Evolutionary conservation across 1,284 basidiomycete genomes (phyloP).

Genomic region (Agaricales sp.): DNA sequence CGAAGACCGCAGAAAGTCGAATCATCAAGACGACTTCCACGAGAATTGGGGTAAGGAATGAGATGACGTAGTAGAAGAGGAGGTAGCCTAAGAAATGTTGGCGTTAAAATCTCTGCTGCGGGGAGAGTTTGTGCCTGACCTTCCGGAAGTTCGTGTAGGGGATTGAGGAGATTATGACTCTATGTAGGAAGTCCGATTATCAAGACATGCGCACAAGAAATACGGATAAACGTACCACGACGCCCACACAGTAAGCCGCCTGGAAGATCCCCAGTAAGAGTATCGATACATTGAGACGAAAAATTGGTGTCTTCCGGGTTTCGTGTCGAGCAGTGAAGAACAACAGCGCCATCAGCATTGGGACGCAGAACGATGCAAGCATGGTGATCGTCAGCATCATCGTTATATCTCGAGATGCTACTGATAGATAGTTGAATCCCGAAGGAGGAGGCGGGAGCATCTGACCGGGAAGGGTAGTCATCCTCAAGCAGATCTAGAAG

Average conservation of each 20-base stretch:
- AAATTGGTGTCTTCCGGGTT: background rate
- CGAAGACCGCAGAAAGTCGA: background rate
- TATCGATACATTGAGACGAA: background rate
- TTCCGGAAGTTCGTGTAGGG: background rate
- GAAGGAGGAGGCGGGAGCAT: background rate
- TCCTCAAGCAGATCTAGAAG: too few relatives aligned
- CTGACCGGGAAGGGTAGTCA: too few relatives aligned
- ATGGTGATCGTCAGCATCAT: slow-evolving; percentile 1
- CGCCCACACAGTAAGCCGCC: background rate
- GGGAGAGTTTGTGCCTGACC: too few relatives aligned
- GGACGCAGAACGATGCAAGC: background rate
- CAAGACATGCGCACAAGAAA: background rate
- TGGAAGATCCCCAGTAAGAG: background rate
- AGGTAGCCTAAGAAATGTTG: background rate
- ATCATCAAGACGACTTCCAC: background rate
- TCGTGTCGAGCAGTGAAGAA: background rate
- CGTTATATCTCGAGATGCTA: background rate
- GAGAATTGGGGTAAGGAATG: slow-evolving; percentile 1
- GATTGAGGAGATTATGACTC: background rate
- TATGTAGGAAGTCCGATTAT: background rate
- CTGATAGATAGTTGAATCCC: background rate
- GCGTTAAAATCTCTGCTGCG: too few relatives aligned
- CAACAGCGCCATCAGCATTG: background rate
- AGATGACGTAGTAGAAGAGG: background rate
- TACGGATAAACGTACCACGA: background rate